phyloP scores from a whole-genome alignment of 176 grass and related monocot genomes.

The Hsuehochloa calcarea region DNA sequence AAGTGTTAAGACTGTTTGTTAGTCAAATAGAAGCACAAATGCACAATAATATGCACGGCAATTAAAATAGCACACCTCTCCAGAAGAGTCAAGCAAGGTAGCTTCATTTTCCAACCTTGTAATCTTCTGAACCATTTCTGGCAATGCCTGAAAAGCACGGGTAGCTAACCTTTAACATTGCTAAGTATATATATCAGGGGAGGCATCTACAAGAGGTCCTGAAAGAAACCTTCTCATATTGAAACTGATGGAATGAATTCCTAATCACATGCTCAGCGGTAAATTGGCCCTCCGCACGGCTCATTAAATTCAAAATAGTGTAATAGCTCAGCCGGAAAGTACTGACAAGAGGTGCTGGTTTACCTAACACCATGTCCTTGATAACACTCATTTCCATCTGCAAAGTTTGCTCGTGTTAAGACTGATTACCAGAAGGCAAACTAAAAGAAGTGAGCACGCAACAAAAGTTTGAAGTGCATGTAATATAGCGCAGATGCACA shows the following conservation, averaged over 20 bases:
- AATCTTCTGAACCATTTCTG: constrained; percentile 77
- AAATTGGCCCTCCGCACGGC: constrained; percentile 96
- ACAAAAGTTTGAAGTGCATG: background rate
- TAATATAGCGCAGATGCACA: background rate
- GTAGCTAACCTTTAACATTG: constrained; percentile 33
- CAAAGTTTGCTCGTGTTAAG: constrained; percentile 31
- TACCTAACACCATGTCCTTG: constrained; percentile 98
- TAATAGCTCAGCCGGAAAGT: constrained; percentile 98
- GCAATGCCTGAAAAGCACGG: constrained; percentile 67
- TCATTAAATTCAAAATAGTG: constrained; percentile 94
- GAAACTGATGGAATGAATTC: constrained; percentile 99
- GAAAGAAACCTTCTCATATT: constrained; percentile 88
- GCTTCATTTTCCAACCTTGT: constrained; percentile 84
- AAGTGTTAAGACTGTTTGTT: constrained; percentile 25
- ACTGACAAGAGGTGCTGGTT: constrained; percentile 93
- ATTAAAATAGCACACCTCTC: constrained; percentile 55
- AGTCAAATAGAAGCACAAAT: constrained; percentile 20
- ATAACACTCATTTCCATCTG: constrained; percentile 99
- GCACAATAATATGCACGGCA: constrained; percentile 13
- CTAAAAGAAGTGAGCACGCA: background rate
- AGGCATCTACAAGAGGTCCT: constrained; percentile 22
- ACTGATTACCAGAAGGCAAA: background rate
- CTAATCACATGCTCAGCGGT: constrained; percentile 96
- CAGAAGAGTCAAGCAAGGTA: constrained; percentile 80
- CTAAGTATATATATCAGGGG: constrained; percentile 22